Conservation (phyloP, 164 flowering plant species). For the Tetracentron sinense region DNA sequence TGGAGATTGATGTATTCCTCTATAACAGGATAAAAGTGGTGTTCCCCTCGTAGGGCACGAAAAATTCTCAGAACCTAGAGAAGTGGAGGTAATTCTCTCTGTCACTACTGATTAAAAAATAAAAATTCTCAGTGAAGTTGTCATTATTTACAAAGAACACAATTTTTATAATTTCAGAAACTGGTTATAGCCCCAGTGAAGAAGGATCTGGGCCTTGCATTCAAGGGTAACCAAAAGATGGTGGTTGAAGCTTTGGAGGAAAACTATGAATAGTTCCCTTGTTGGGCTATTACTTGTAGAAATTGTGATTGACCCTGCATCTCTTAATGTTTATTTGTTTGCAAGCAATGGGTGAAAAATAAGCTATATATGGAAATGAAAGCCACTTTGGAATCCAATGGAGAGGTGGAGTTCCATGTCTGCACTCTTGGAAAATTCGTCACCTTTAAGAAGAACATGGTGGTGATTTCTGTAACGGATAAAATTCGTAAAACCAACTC, state of each 20-base stretch:
- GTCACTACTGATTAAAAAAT: too few relatives aligned
- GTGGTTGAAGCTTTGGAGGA: slow-evolving; percentile 94
- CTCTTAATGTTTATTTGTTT: slow-evolving; percentile 2
- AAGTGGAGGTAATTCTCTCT: slow-evolving; percentile 68
- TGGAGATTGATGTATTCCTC: not conserved
- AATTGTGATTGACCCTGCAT: too few relatives aligned
- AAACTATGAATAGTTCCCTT: not conserved
- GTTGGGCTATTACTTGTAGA: too few relatives aligned
- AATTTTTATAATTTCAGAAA: slow-evolving; percentile 43
- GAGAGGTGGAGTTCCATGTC: slow-evolving; percentile 54
- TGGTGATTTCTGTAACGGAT: too few relatives aligned
- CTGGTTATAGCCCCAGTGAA: slow-evolving; percentile 75
- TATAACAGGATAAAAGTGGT: slow-evolving; percentile 78
- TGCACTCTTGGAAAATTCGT: slow-evolving; percentile 60
- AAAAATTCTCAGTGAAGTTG: too few relatives aligned
- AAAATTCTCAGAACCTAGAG: slow-evolving; percentile 64
- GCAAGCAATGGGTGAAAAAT: slow-evolving; percentile 62
- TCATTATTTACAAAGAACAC: not conserved
- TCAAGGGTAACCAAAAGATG: slow-evolving; percentile 82
- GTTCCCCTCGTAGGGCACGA: slow-evolving; percentile 65
- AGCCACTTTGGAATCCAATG: slow-evolving; percentile 53
- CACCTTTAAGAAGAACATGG: slow-evolving; percentile 54
- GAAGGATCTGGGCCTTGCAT: slow-evolving; percentile 88
- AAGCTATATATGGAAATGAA: slow-evolving; percentile 75
- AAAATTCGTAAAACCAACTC: too few relatives aligned